Conservation (phyloP, 2,329 filamentous ascomycete genomes). For the Metarhizium humberi region DNA sequence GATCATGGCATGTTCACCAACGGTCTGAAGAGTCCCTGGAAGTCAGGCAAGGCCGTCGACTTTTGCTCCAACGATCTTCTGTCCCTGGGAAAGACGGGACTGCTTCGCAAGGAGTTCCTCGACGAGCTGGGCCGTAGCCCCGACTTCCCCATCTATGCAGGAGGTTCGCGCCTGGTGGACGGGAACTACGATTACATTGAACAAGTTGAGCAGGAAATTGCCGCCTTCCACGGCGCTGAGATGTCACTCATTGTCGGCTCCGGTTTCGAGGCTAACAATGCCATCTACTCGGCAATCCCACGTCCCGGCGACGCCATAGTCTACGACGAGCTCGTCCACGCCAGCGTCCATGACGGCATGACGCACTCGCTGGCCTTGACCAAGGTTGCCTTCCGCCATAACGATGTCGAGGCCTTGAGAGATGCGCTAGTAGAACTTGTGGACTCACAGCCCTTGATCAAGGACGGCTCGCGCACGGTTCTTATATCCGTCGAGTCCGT, state of each 20-base stretch:
- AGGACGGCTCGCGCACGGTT: constrained; percentile 20
- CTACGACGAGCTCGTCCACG: constrained; percentile 58
- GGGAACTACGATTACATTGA: constrained; percentile 51
- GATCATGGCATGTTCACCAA: constrained; percentile 16
- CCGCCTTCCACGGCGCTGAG: constrained; percentile 41
- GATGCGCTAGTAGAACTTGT: constrained; percentile 23
- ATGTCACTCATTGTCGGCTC: constrained; percentile 52
- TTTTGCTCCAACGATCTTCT: constrained; percentile 61
- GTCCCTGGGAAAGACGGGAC: constrained; percentile 39
- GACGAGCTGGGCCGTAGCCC: constrained; percentile 21
- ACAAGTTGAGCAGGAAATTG: constrained; percentile 49
- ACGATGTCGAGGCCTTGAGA: constrained; percentile 25
- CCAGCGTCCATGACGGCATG: constrained; percentile 58
- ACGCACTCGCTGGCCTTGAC: constrained; percentile 39
- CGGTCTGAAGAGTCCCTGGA: constrained; percentile 8
- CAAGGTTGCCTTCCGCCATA: constrained; percentile 37
- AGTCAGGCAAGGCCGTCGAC: constrained; percentile 25
- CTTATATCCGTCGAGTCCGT: constrained; percentile 31
- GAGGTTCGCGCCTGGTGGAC: constrained; percentile 54
- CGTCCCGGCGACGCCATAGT: constrained; percentile 46
- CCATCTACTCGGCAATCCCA: constrained; percentile 39
- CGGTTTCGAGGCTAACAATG: constrained; percentile 44
- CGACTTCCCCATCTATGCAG: constrained; percentile 33
- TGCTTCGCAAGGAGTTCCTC: constrained; percentile 38
- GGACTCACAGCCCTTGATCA: constrained; percentile 19